Base-by-base conservation (phyloP, 192 early-diverging fungal species). In the Podila verticillata region DNA sequence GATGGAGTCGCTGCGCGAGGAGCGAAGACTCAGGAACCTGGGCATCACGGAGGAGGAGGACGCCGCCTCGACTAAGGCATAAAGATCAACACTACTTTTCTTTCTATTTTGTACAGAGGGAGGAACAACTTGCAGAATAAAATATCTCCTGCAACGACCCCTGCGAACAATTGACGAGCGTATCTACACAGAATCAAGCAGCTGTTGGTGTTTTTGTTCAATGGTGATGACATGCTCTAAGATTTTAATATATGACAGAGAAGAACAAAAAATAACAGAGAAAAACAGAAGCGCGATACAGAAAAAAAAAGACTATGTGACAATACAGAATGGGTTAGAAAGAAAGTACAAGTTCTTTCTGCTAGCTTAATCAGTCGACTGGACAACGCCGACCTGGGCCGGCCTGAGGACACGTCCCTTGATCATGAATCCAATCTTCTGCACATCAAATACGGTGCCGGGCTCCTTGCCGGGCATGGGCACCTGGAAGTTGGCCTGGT, bases 401-500 rank as follows among this genome's bases (percentile, higher is more conserved):
- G 96, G 94, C 81, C 98, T 85, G 65, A 99, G 67, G 7, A 99
- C 93, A 63, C 97, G 93, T 61, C 93, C 96, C 74, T 97, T 93
- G 57, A 99, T 74, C 74, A 86, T 93, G 84, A 93, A 99, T n/a
- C 98, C 98, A 39, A 87, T 83, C 89, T 99, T 99, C 77, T 94
- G 91, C 12, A 98, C 96, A 49, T 91, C 84, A 69, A 96, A 92
- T 39, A 99, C 86, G 7, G 91, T 93, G 9, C 96, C 96, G 20
- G 93, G 90, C 58, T 93, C 93, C 87, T 98, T 98, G 54, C 88
- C 95, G 10, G 93, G 89, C 44, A 96, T 88, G 15, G 95, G 92
- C 0, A 92, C 94, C 85, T 98, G 96, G 91, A 95, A 99, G 66
- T 99, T 81, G 19, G 98, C 98, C 68, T 98, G 93, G 86, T 96